Conservation (phyloP, 1,284 basidiomycete species). For the Phlebopus sp. region DNA sequence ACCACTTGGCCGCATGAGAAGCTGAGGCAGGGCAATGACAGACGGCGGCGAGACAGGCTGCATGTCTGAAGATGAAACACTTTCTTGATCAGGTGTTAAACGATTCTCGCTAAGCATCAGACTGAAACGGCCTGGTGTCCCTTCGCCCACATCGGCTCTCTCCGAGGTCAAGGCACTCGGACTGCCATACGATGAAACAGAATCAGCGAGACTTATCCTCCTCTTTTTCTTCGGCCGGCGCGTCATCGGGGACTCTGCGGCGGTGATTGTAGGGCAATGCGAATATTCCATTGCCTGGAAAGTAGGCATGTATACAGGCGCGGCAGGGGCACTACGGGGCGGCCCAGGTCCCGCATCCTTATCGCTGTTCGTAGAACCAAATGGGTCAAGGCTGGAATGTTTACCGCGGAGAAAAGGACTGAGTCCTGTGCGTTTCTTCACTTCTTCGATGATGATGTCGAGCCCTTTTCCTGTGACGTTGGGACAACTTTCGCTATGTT, state of each 20-base stretch:
- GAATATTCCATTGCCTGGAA: conserved; percentile 46
- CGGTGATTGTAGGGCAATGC: conserved; percentile 33
- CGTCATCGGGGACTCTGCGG: conserved; percentile 26
- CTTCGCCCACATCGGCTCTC: conserved; percentile 27
- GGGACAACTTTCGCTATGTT: conserved; percentile 25
- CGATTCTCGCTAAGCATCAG: conserved; percentile 28
- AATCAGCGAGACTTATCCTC: conserved; percentile 35
- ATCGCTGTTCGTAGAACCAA: conserved; percentile 40
- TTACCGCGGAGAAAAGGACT: conserved; percentile 50
- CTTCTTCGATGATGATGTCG: conserved; percentile 46
- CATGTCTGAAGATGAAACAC: conserved; percentile 35
- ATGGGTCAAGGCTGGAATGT: conserved; percentile 49
- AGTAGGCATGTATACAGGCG: conserved; percentile 44
- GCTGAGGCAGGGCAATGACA: conserved; percentile 30
- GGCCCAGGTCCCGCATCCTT: conserved; percentile 34
- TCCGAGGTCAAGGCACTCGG: conserved; percentile 19
- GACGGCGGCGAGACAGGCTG: conserved; percentile 33
- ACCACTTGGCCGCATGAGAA: conserved; percentile 22
- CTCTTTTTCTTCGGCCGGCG: conserved; percentile 35
- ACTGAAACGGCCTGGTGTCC: conserved; percentile 16
- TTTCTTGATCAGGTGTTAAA: conserved; percentile 33
- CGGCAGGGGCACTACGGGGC: conserved; percentile 22
- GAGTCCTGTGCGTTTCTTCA: conserved; percentile 46
- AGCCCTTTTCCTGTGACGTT: conserved; percentile 47
- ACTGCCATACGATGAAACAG: conserved; percentile 33